Evolutionary conservation across 2,329 filamentous ascomycete genomes (phyloP), one percentile per base, ranked within the genome.

Genomic region (Zymoseptoria passerinii): DNA sequence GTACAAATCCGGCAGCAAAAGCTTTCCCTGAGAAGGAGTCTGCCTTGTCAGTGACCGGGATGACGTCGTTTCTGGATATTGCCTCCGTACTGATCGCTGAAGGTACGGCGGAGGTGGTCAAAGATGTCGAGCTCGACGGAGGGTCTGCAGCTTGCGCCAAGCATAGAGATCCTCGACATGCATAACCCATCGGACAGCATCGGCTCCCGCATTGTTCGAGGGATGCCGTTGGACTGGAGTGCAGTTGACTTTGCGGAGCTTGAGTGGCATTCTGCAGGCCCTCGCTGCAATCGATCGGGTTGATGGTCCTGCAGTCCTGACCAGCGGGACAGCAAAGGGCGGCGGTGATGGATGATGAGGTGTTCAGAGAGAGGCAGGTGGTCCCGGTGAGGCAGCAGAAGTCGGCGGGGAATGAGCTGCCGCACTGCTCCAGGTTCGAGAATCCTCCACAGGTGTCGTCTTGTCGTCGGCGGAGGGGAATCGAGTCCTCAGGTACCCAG

Each of bases 151-250:
- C 59, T 48, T 62, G 53, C 65, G 74, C 76, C 9, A 76, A 69
- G 66, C 87, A 90, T 9, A 76, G 69, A 53, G 72, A 71, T 49
- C 74, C 74, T 40, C 79, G 72, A 73, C 88, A 92, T 1, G 76
- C 74, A 73, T 86, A 91, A 2, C 88, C 88, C 71, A 86, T 85
- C 0, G 88, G 88, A 69, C 88, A 92, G 73, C 88, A 92, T 56
- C 65, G 72, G 18, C 66, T 70, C 13, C 81, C 85, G 65, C 88
- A 91, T 19, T 73, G 77, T 1, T 75, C 72, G 13, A 91, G 75
- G 9, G 76, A 73, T 8, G 80, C 77, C 18, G 77, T 76, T 28
- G 88, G 81, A 8, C 83, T 79, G 0, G 88, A 87, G 73, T 90
- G 88, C 66, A 90, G 76, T 28, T 81, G 77, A 29, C 83, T 83